Evolutionary conservation across 345 rosid species (phyloP), one percentile per base, ranked within the genome.

Genomic region (Melastoma malabathricum): DNA sequence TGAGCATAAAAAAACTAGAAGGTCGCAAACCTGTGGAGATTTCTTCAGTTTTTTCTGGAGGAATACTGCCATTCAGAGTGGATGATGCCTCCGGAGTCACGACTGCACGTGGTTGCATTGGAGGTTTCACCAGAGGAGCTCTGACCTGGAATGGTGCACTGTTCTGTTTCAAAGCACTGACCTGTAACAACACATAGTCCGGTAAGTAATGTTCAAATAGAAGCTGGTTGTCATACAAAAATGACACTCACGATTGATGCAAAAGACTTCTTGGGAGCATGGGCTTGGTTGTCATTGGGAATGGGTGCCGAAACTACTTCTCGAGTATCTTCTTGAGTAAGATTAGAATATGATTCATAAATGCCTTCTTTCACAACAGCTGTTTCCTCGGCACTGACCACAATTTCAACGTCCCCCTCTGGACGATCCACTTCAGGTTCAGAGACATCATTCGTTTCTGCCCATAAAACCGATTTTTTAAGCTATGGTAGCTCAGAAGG

Each of bases 181-280:
- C 87, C 83, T 81, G 57, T 34, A 34, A 34, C 12, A 34, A 1
- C 1, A 9, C 41, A 34, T 34, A 34, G 41, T 34, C 41, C 12
- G 9, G 41, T 34, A 12, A 34, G 41, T 34, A 34, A 34, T 34
- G 41, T 34, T 12, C 41, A 34, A 34, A 34, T 1, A 2, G 41
- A 34, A 34, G 41, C 41, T 12, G 10, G 41, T 34, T 34, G 41
- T 34, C 41, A 34, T 9, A 16, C 54, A 27, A 2, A 9, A 31
- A 29, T 15, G 8, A 16, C 51, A 63, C 89, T 68, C 59, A 82
- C 89, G 20, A 82, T 56, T 64, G 85, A 70, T 61, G 80, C 81
- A 74, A 59, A 82, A 1, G 89, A 72, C 67, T 66, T 78, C 62
- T 72, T 82, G 7, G 72, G 66, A 55, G 70, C 59, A 61, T 73